Conservation (phyloP, 169 alveolate genomes). For the Eimeria zaria region DNA sequence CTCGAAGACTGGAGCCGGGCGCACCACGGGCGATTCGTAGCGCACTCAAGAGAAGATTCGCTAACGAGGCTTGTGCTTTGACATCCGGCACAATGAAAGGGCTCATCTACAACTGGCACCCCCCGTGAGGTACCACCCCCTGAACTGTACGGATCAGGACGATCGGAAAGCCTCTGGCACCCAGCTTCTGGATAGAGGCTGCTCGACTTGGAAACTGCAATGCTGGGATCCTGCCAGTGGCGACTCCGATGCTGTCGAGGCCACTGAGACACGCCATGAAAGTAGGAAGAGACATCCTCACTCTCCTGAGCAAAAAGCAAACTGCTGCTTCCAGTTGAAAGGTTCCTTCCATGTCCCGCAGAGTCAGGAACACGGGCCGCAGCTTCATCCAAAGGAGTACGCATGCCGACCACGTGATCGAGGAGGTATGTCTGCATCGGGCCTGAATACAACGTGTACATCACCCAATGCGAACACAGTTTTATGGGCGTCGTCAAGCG, state of each 20-base stretch:
- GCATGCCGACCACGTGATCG: constrained; percentile 77
- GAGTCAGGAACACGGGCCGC: constrained; percentile 49
- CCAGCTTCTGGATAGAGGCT: constrained; percentile 1
- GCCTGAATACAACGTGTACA: not conserved
- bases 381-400: constrained; percentile 55
- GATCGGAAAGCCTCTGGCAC: not conserved
- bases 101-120: constrained; percentile 54
- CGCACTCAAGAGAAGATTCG: constrained; percentile 46
- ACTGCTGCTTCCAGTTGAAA: constrained; percentile 47
- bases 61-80: constrained; percentile 52
- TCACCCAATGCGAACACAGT: not conserved
- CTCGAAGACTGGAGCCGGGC: constrained; percentile 25
- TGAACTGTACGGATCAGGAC: not conserved
- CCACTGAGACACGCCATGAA: constrained; percentile 55
- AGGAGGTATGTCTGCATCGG: constrained; percentile 66
- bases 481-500: not conserved
- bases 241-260: constrained; percentile 59
- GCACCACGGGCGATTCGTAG: constrained; percentile 31
- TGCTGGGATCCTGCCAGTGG: constrained; percentile 48
- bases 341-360: constrained; percentile 28
- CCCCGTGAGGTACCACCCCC: constrained; percentile 7
- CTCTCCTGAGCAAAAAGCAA: constrained; percentile 29
- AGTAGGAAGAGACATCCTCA: constrained; percentile 41
- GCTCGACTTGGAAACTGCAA: not conserved
- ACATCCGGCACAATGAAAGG: constrained; percentile 36